Base-by-base conservation (phyloP, 1,139 yeast genomes). In the Nakaseomyces kungkrabaensis region DNA sequence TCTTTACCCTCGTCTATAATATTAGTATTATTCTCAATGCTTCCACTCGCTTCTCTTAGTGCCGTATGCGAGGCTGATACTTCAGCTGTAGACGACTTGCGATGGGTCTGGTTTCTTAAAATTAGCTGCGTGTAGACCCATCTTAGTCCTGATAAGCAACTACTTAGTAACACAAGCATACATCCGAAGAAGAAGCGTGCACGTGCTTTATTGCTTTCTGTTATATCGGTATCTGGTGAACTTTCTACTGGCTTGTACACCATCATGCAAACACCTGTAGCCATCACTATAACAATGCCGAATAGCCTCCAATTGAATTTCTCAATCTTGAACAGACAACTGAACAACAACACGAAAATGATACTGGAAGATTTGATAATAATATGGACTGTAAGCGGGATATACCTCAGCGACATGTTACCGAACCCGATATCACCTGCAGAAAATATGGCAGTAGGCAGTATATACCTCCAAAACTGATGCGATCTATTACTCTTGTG, bases 391-490 rank as follows among this genome's bases (percentile, higher is more conserved):
- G 92, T 81, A 54, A 92, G 74, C 2, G 96, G 79, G 46, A 92
- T 85, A 63, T 77, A 81, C 55, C 82, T 75, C 59, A 90, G 78
- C 36, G 96, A 84, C 34, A 85, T 80, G 66, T 92, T 92, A 34
- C 96, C 92, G 57, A 89, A 74, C 3, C 98, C 98, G 58, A 92
- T 89, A 67, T 92, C 98, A 11, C 95, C 94, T 3, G 95, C 88
- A 2, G 92, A 81, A 0, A 96, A 94, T 13, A 86, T 53, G 0
- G 96, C 85, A 62, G 97, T 89, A 0, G 97, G 97, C 1, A 87
- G 63, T 45, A 89, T 81, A 41, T 70, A 68, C 37, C 54, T 56
- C 60, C 65, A 60, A 26, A 31, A 44, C 4, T 25, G 32, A 13
- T 38, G 43, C 6, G 32, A 3, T 31, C 32, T 38, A 24, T 43